Base-by-base conservation (phyloP, 108 stramenopile species). In the Parietichytrium sp. region DNA sequence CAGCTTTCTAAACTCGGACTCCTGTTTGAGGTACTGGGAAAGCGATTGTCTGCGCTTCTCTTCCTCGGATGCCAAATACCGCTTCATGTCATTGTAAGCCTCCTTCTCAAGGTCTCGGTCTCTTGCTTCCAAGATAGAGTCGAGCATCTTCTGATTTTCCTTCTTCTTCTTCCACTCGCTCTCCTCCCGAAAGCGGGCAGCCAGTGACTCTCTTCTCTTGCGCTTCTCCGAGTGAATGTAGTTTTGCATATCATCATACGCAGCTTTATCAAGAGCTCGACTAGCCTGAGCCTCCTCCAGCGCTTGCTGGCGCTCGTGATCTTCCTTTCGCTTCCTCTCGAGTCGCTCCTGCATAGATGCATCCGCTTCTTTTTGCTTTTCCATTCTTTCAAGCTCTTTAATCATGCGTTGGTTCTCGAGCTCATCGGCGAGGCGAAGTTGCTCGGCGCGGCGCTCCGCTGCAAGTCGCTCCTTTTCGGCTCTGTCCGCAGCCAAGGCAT, bases 261-360 rank as follows among this genome's bases (percentile, higher is more conserved):
- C 61, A 23, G 61, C 61, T 42, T 72, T 42, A 27, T 72, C 61
- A 25, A 72, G 61, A 23, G 36, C 61, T n/a, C 61, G 61, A 42
- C 38, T 45, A n/a, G 36, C 61, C 45, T 72, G 36, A n/a, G 61
- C 61, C 6, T n/a, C 38, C 10, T n/a, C 38, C 15, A 45, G 38
- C 23, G 61, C 61, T 42, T 25, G 6, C 38, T 33, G 38, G 13
- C 42, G 61, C 61, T 72, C 38, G 15, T 7, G 38, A 13, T 72
- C 61, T 25, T 36, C 61, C 10, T 25, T 33, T 8, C 4, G 4
- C 10, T 42, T 33, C 10, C 38, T 42, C 42, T 72, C 61, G n/a
- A 45, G 23, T n/a, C 61, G 61, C 10, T 16, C 10, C 38, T 72
- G 61, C 23, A 42, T 42, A 0, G 38, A 42, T 23, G 45, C 20